Percentiles rank a stretch among this genome's conserved stretches.
Conservation (phyloP, 2,329 filamentous ascomycete genomes). For the Arthrobotrys pseudoclavata region DNA sequence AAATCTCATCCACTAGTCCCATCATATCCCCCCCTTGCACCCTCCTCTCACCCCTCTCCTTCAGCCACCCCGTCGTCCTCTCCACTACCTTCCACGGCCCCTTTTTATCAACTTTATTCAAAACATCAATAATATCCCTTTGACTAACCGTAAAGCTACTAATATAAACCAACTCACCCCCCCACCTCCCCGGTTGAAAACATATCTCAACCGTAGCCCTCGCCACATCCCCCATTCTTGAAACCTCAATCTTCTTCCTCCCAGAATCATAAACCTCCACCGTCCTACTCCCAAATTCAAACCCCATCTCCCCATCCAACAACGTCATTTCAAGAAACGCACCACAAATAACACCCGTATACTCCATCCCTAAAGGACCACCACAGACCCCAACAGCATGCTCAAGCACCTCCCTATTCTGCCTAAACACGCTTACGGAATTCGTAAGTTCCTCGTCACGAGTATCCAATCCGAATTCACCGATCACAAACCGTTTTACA, state of each 20-base stretch:
- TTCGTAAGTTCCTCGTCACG: conserved; percentile 22
- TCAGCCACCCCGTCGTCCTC: conserved; percentile 9
- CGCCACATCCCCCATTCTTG: conserved; percentile 27
- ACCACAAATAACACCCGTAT: conserved; percentile 30
- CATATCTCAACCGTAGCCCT: conserved; percentile 25
- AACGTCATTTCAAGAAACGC: conserved; percentile 26
- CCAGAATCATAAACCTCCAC: conserved; percentile 28
- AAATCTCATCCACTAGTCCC: conserved; percentile 38
- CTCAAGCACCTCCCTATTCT: conserved; percentile 15
- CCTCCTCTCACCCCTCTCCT: conserved; percentile 16
- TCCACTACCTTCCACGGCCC: conserved; percentile 32
- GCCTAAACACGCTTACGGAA: conserved; percentile 11
- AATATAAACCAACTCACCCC: conserved; percentile 22
- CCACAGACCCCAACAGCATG: conserved; percentile 14
- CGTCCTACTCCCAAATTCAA: conserved; percentile 15
- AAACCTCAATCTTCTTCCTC: conserved; percentile 27
- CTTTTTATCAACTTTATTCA: conserved; percentile 24
- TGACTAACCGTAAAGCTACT: conserved; percentile 29
- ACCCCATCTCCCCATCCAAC: conserved; percentile 34
- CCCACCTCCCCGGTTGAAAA: conserved; percentile 21
- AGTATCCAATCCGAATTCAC: conserved; percentile 39
- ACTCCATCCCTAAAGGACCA: conserved; percentile 5
- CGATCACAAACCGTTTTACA: conserved; percentile 39
- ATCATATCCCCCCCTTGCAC: conserved; percentile 18
- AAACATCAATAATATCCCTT: conserved; percentile 17